Conservation (phyloP, 2,329 filamentous ascomycete genomes). For the Ceratocystis ficicola region DNA sequence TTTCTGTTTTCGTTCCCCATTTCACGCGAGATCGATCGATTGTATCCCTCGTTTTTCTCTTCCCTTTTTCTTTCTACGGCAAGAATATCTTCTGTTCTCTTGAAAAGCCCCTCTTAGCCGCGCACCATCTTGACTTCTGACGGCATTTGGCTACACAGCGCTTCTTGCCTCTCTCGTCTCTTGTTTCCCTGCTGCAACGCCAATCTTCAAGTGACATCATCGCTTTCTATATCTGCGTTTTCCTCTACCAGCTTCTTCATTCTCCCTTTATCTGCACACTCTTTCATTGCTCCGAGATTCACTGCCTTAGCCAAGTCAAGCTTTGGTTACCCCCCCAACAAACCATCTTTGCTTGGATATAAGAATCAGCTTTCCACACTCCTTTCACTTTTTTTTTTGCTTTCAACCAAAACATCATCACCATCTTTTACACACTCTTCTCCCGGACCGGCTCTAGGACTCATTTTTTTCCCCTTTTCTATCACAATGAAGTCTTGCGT, state of each 20-base stretch:
- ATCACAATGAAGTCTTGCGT: conserved; percentile 35
- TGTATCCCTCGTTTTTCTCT: neutral
- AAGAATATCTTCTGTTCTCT: neutral
- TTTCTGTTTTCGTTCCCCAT: neutral
- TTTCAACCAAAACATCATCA: neutral
- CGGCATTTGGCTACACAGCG: neutral
- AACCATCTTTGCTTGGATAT: neutral
- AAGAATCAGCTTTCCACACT: neutral
- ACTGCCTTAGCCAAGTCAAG: neutral
- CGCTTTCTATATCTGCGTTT: neutral
- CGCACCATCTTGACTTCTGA: neutral
- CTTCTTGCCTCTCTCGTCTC: neutral
- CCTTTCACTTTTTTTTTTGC: neutral
- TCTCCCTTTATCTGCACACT: neutral
- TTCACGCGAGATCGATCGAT: conserved; percentile 8
- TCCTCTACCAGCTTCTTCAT: neutral
- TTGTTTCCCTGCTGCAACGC: neutral
- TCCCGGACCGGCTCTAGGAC: neutral
- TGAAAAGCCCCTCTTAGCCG: conserved; percentile 1
- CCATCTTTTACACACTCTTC: neutral
- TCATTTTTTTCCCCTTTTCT: neutral
- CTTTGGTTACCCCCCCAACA: neutral
- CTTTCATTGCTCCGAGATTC: neutral
- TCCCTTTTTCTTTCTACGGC: neutral
- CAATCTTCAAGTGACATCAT: neutral